These are phyloP conservation scores for Selenicereus undatus DNA, from an alignment of 148 eudicot genomes.

Conservation along the genomic window DNA sequence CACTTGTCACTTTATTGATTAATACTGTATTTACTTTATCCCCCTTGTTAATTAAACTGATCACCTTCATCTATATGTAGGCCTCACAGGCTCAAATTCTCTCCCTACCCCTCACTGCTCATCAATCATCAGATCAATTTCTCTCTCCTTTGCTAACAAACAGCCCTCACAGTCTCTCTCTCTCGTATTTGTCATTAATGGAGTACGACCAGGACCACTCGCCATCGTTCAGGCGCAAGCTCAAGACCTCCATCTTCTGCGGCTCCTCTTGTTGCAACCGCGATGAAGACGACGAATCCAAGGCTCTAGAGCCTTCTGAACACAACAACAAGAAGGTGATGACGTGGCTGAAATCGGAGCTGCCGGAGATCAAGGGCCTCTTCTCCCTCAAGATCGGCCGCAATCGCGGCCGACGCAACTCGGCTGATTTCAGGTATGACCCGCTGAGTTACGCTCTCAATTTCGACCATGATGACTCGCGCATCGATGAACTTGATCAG, in stretches of 20 bases:
- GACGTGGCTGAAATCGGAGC: slow-evolving; percentile 32
- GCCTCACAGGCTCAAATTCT: not conserved
- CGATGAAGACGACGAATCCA: slow-evolving; percentile 20
- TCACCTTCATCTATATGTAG: too few relatives aligned
- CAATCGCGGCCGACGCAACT: slow-evolving; percentile 28
- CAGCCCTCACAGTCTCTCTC: not conserved
- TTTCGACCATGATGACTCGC: slow-evolving; percentile 41
- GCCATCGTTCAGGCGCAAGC: slow-evolving; percentile 24
- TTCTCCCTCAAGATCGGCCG: slow-evolving; percentile 29
- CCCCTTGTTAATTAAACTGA: too few relatives aligned
- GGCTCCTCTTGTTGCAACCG: slow-evolving; percentile 20
- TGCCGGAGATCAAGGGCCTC: slow-evolving; percentile 27
- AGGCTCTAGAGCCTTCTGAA: slow-evolving; percentile 14
- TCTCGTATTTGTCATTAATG: slow-evolving; percentile 13
- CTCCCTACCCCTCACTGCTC: not conserved
- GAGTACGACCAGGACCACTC: slow-evolving; percentile 26
- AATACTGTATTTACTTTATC: not conserved
- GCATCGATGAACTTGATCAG: slow-evolving; percentile 23
- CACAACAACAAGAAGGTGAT: slow-evolving; percentile 2
- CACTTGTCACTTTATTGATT: not conserved
- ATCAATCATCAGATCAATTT: too few relatives aligned
- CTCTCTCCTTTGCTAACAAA: not conserved
- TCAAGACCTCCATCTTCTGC: slow-evolving; percentile 28
- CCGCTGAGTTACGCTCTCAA: slow-evolving; percentile 64
- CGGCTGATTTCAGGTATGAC: slow-evolving; percentile 51